phyloP scores from a whole-genome alignment of 768 basidiomycete species.

The Collybiopsis luxurians region DNA sequence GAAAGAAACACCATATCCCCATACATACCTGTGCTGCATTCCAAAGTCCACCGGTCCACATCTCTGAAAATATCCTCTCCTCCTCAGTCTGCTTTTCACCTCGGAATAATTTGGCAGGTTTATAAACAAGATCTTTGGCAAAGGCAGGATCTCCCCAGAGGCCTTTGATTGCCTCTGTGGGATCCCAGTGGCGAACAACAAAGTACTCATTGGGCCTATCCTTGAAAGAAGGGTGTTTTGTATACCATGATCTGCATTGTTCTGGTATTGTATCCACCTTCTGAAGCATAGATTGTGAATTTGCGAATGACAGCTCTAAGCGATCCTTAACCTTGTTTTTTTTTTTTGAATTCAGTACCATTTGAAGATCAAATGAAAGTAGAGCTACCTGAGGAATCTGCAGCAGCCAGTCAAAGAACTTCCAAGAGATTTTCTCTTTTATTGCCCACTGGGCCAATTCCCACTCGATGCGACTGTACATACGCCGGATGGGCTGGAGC shows the following conservation, averaged over 20 bases:
- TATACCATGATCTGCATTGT: neutral
- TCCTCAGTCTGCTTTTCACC: too few relatives aligned
- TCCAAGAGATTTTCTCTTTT: too few relatives aligned
- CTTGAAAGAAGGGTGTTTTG: conserved; percentile 14
- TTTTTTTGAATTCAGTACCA: too few relatives aligned
- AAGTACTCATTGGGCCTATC: neutral
- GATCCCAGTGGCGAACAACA: conserved; percentile 10
- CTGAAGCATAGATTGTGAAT: neutral
- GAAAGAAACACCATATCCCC: neutral
- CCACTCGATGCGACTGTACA: too few relatives aligned
- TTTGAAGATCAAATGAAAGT: too few relatives aligned
- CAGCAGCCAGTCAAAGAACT: too few relatives aligned
- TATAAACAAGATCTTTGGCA: conserved; percentile 6
- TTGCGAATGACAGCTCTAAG: neutral
- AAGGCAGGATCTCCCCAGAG: conserved; percentile 12
- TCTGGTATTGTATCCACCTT: neutral
- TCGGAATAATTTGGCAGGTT: neutral
- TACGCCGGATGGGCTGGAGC: too few relatives aligned
- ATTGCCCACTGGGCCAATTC: too few relatives aligned
- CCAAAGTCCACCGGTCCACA: conserved; percentile 16
- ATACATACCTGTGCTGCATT: conserved; percentile 3
- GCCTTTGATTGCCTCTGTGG: conserved; percentile 3
- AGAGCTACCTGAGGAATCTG: too few relatives aligned
- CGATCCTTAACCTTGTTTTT: neutral
- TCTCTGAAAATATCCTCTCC: conserved; percentile 10